Conservation (phyloP, 2,329 filamentous ascomycete genomes). For the Cadophora malorum region DNA sequence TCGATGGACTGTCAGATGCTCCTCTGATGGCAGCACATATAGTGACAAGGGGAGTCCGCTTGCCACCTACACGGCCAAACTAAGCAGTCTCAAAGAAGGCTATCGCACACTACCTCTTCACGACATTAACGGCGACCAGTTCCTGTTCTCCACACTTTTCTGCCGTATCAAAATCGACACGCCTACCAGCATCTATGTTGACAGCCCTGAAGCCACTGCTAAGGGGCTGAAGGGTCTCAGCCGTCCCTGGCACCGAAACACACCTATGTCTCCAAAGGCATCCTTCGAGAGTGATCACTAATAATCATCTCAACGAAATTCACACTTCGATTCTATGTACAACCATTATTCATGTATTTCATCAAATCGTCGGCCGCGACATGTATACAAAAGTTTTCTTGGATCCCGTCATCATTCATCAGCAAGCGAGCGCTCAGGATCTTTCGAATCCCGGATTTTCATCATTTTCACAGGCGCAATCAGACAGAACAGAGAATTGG, state of each 20-base stretch:
- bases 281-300: conserved; percentile 35
- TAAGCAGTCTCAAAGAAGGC: conserved; percentile 86
- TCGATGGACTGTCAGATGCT: conserved; percentile 89
- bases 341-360: conserved; percentile 35
- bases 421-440: conserved; percentile 28
- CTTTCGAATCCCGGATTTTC: conserved; percentile 30
- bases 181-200: conserved; percentile 62
- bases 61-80: conserved; percentile 91
- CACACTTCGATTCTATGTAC: conserved; percentile 36
- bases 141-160: conserved; percentile 93
- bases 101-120: conserved; percentile 91
- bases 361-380: conserved; percentile 25
- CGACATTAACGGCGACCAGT: conserved; percentile 88
- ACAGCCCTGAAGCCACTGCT: conserved; percentile 54
- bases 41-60: conserved; percentile 70
- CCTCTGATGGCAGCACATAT: conserved; percentile 74
- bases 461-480: conserved; percentile 36
- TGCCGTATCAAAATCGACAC: conserved; percentile 78
- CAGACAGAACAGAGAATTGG: conserved; percentile 35
- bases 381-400: conserved; percentile 37
- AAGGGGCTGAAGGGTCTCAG: conserved; percentile 63
- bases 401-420: conserved; percentile 28
- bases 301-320: conserved; percentile 22
- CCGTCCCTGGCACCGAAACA: conserved; percentile 60
- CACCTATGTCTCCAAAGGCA: conserved; percentile 41